Evolutionary conservation across 2,329 filamentous ascomycete species (phyloP).

Genomic region (Plectosphaerella sp.): DNA sequence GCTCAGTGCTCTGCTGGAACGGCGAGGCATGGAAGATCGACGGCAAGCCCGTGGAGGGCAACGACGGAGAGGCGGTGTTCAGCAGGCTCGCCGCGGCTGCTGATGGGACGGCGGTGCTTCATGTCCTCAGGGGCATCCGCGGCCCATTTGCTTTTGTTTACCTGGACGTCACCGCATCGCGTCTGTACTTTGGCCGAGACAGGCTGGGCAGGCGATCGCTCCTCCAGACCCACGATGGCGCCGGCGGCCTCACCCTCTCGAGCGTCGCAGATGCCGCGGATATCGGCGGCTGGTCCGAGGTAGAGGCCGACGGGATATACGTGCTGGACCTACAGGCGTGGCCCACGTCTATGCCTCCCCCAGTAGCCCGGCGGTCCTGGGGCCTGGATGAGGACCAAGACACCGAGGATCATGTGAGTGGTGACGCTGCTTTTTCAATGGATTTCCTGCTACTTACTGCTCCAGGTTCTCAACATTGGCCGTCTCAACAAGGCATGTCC

Average conservation of each 20-base stretch:
- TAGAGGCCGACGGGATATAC: constrained; percentile 81
- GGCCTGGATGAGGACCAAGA: constrained; percentile 19
- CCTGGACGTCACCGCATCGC: constrained; percentile 58
- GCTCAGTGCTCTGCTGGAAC: constrained; percentile 86
- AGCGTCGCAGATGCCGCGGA: constrained; percentile 59
- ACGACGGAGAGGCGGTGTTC: constrained; percentile 69
- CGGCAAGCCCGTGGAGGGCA: constrained; percentile 56
- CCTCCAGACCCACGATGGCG: constrained; percentile 46
- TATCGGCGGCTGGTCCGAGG: constrained; percentile 63
- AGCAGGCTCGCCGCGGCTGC: constrained; percentile 43
- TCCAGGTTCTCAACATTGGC: constrained; percentile 50
- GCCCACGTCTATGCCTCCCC: not conserved
- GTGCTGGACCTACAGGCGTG: constrained; percentile 48
- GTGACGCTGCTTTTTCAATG: constrained; percentile 1
- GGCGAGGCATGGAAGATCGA: constrained; percentile 86
- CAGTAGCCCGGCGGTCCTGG: constrained; percentile 19
- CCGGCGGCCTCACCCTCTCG: constrained; percentile 54
- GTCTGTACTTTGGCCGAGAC: constrained; percentile 80
- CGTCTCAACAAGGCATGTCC: constrained; percentile 45
- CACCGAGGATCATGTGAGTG: constrained; percentile 38
- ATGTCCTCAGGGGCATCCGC: constrained; percentile 56
- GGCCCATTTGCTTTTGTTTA: constrained; percentile 92
- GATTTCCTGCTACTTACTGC: constrained; percentile 34
- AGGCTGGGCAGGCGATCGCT: constrained; percentile 83
- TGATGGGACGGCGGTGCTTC: constrained; percentile 32